These are phyloP conservation scores for Agaricus blazei DNA, from an alignment of 768 basidiomycete genomes.

Conservation along the genomic window DNA sequence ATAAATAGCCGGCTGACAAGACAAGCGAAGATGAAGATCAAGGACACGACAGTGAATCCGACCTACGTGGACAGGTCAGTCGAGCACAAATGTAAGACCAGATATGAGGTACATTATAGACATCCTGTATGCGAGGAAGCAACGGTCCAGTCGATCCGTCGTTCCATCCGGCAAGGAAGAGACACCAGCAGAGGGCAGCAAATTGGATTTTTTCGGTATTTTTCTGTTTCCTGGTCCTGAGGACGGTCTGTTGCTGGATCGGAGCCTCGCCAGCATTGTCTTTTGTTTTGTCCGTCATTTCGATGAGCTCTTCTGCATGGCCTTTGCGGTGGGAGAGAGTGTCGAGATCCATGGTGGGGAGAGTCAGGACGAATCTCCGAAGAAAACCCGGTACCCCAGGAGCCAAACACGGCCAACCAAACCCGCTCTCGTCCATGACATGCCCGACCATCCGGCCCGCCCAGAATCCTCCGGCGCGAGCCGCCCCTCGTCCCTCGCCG, in stretches of 20 bases:
- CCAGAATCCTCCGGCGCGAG: constrained; percentile 7
- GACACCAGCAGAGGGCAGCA: constrained; percentile 44
- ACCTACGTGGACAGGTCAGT: constrained; percentile 25
- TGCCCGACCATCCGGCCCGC: too few species aligned
- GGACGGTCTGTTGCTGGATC: not conserved
- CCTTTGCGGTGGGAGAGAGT: too few species aligned
- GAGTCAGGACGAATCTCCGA: too few species aligned
- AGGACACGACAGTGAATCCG: constrained; percentile 48
- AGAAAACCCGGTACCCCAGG: too few species aligned
- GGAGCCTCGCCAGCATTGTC: too few species aligned
- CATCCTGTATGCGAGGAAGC: constrained; percentile 62
- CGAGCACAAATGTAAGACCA: not conserved
- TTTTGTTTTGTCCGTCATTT: too few species aligned
- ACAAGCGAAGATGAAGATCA: constrained; percentile 47
- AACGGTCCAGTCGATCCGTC: constrained; percentile 73
- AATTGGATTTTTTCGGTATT: constrained; percentile 39
- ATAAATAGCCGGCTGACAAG: constrained; percentile 23
- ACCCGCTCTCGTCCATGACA: too few species aligned
- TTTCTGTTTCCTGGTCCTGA: constrained; percentile 19
- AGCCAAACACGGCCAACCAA: too few species aligned
- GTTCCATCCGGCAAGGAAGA: constrained; percentile 73
- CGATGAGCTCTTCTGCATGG: too few species aligned
- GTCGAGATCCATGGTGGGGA: too few species aligned
- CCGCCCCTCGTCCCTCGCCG: constrained; percentile 11
- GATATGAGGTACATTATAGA: constrained; percentile 35